Conservation (phyloP, 129 eudicot species). For the Gnaphalium uliginosum region DNA sequence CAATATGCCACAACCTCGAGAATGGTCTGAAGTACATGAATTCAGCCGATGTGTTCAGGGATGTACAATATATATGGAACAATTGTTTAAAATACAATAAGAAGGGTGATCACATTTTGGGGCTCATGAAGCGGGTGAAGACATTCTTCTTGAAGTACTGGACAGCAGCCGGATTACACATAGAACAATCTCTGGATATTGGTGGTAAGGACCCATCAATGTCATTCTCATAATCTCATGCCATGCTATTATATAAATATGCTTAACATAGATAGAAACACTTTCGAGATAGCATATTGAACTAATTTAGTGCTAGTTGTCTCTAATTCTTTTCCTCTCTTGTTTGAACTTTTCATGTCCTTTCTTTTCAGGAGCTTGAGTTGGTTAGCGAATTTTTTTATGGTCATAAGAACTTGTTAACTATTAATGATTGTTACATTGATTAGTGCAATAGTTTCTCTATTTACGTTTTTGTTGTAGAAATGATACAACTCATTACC, state of each 20-base stretch:
- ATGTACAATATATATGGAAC: slow-evolving; percentile 75
- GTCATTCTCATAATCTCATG: slow-evolving; percentile 9
- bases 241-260: not conserved
- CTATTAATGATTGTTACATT: not conserved
- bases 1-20: slow-evolving; percentile 73
- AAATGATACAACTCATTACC: not conserved
- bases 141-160: slow-evolving; percentile 58
- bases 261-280: not conserved
- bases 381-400: not conserved
- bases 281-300: slow-evolving; percentile 1
- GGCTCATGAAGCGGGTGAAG: slow-evolving; percentile 71
- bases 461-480: not conserved
- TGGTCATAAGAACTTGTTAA: not conserved
- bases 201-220: slow-evolving; percentile 32
- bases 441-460: not conserved
- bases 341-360: slow-evolving; percentile 4
- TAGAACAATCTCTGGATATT: slow-evolving; percentile 38
- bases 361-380: not conserved
- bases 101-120: slow-evolving; percentile 68
- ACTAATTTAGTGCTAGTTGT: slow-evolving; percentile 7
- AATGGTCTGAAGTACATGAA: slow-evolving; percentile 72
- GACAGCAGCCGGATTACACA: slow-evolving; percentile 57
- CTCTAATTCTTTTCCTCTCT: not conserved
- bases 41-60: slow-evolving; percentile 69
- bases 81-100: slow-evolving; percentile 74